Base-by-base conservation (phyloP, 2,329 filamentous ascomycete species). In the Penicillium thymicola region DNA sequence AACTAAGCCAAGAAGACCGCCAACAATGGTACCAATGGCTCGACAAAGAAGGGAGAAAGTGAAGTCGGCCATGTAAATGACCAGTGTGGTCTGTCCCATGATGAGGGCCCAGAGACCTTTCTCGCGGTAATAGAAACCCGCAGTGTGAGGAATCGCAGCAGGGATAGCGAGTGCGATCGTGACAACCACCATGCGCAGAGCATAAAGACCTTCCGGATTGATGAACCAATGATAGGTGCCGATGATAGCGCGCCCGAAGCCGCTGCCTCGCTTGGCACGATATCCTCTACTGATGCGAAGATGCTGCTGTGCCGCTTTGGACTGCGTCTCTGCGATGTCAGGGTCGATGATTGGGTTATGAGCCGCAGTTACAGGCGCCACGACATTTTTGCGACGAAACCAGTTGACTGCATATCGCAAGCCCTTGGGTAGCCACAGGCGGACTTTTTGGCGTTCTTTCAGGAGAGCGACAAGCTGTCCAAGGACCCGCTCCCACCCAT, bases 61-160 rank as follows among this genome's bases (percentile, higher is more conserved):
- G 40, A 82, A 82, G 51, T 83, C 81, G 0, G 79, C 75, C 71
- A 81, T 76, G 60, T 82, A 82, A 10, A 78, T 69, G 1, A 82
- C 69, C 2, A 82, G 59, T 1, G 72, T 74, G 0, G 78, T 79
- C 60, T 82, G 81, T 0, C 74, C 80, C 66, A 79, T 82, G 41
- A 83, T 81, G 9, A 82, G 65, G 0, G 71, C 78, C 81, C 81
- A 83, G 0, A 83, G 68, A 0, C 81, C 79, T 61, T 80, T 81
- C 54, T 82, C 75, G 3, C 79, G 74, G 48, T 81, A 82, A 59
- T 76, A 82, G 62, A 83, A 82, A 1, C 77, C 79, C 0, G 80
- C 75, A 1, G 72, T 74, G 27, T 67, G 63, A 0, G 78, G 76
- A 4, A 82, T 68, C 0, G 72, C 70, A 0, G 76, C 73, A 0